These are phyloP conservation scores for Annulohypoxylon nitens DNA, from an alignment of 495 filamentous ascomycete genomes.

Conservation along the genomic window DNA sequence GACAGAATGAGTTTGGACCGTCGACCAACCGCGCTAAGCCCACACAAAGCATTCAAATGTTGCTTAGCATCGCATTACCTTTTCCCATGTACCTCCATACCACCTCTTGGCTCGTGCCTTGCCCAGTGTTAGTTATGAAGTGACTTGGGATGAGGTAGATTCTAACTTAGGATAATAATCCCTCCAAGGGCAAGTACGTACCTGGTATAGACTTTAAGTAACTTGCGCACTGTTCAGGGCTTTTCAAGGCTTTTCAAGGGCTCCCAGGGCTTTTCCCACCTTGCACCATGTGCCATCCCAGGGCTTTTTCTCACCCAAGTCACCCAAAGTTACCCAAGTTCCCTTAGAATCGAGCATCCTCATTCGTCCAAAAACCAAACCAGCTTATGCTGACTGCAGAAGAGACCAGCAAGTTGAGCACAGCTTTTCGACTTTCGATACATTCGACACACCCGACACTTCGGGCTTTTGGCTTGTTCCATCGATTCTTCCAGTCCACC, in stretches of 20 bases:
- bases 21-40: constrained; percentile 46
- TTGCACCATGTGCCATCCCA: constrained; percentile 2
- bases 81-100: background rate
- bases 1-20: constrained; percentile 44
- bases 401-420: constrained; percentile 17
- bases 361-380: constrained; percentile 22
- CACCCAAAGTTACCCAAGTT: constrained; percentile 1
- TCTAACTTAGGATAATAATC: too few species aligned
- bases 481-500: constrained; percentile 46
- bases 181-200: background rate
- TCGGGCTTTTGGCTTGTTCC: constrained; percentile 48
- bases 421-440: background rate
- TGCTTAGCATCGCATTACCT: constrained; percentile 5
- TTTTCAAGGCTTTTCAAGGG: constrained; percentile 26
- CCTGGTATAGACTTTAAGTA: background rate
- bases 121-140: too few species aligned
- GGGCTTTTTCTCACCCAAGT: constrained; percentile 13
- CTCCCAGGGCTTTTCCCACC: background rate
- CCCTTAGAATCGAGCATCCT: constrained; percentile 4
- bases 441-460: constrained; percentile 43
- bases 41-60: constrained; percentile 18
- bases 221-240: constrained; percentile 19
- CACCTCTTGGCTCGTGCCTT: too few species aligned
- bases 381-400: constrained; percentile 37
- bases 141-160: too few species aligned